These are phyloP conservation scores for Nicotiana obtusifolia DNA, from an alignment of 257 asterid genomes.

Conservation along the genomic window DNA sequence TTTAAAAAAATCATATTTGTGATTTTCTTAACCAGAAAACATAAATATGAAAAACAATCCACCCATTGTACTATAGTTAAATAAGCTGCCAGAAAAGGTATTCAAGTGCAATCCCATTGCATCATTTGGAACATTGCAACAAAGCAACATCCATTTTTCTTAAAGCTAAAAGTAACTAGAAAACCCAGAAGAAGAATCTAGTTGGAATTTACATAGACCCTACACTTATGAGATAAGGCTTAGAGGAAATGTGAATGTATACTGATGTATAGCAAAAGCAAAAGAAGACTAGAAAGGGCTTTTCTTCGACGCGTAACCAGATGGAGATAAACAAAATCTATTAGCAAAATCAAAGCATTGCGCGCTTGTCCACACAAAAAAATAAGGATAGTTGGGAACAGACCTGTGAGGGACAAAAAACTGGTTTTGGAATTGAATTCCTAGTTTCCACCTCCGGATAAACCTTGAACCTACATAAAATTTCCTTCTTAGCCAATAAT, in stretches of 20 bases:
- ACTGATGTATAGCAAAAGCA: neutral
- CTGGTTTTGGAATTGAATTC: constrained; percentile 65
- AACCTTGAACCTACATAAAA: constrained; percentile 63
- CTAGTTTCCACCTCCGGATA: constrained; percentile 94
- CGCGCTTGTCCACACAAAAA: neutral
- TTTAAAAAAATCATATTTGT: neutral
- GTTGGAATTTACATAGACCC: neutral
- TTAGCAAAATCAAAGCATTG: neutral
- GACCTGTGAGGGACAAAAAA: constrained; percentile 87
- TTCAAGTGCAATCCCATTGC: neutral
- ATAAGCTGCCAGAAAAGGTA: neutral
- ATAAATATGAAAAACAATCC: neutral
- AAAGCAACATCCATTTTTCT: neutral
- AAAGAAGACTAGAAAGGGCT: neutral
- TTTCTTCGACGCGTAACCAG: neutral
- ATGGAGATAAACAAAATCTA: neutral
- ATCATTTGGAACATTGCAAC: neutral
- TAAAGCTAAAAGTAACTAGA: neutral
- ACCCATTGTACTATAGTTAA: neutral
- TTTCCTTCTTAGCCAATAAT: constrained; percentile 16
- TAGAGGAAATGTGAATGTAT: neutral
- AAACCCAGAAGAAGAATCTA: neutral
- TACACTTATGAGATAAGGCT: neutral
- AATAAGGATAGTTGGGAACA: constrained; percentile 17
- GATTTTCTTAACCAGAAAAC: neutral